Evolutionary conservation across 371 early-diverging fungal species (phyloP).

Genomic region (Mortierella sp.): DNA sequence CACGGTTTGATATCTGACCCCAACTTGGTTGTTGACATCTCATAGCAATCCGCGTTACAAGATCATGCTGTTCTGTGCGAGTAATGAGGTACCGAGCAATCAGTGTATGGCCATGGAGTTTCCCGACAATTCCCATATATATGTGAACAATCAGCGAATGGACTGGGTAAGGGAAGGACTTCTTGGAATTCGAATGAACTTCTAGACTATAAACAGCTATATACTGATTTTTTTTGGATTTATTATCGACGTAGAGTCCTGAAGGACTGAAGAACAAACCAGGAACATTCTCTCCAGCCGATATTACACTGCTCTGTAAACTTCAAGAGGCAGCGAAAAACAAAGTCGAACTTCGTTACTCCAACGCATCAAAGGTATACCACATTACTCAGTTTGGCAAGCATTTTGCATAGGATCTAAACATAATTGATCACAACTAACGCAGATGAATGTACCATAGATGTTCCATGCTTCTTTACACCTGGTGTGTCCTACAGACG

Average conservation of each 20-base stretch:
- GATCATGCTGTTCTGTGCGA: conserved; percentile 6
- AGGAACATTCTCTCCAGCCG: not conserved
- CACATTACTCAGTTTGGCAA: not conserved
- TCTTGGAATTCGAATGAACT: no score
- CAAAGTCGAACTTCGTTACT: not conserved
- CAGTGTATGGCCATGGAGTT: not conserved
- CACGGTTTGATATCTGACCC: not conserved
- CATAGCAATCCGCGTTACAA: not conserved
- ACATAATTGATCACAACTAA: not conserved
- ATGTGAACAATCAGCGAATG: not conserved
- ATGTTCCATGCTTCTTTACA: not conserved
- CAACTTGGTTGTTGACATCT: not conserved
- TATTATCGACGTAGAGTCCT: not conserved
- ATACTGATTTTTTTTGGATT: not conserved
- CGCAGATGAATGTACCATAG: not conserved
- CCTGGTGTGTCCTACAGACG: not conserved
- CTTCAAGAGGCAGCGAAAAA: not conserved
- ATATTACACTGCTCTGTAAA: not conserved
- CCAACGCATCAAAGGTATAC: not conserved
- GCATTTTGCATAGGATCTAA: not conserved
- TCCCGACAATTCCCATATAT: not conserved
- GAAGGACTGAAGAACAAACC: not conserved
- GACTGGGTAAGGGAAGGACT: conserved; percentile 9
- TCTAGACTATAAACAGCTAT: no score
- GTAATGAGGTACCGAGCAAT: not conserved